Evolutionary conservation across 768 basidiomycete genomes (phyloP), one percentile per base, ranked within the genome.

Genomic region (Rhodocollybia butyracea): DNA sequence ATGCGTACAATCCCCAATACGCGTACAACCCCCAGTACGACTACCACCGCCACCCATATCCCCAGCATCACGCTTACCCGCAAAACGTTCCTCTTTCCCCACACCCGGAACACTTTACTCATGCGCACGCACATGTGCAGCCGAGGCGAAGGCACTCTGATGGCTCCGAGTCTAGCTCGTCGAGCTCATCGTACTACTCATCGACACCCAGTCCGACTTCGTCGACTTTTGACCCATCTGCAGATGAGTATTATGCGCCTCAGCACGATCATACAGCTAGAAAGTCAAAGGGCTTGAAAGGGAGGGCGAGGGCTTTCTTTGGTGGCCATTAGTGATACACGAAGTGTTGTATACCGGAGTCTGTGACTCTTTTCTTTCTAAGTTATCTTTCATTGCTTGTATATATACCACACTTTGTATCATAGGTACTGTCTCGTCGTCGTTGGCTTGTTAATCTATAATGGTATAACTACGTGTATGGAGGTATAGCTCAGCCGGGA

Each of bases 251-350:
- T n/a, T n/a, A n/a, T n/a, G n/a, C n/a, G n/a, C n/a, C n/a, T n/a
- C n/a, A n/a, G n/a, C n/a, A n/a, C 10, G 11, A 13, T 17, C n/a
- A 4, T 24, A 27, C 43, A 17, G 48, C 22, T 22, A 50, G 26
- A 13, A 34, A 22, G 13, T 5, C 45, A 46, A 46, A 30, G 45
- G 45, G 45, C 19, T 26, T 50, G 31, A 50, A 38, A 21, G 47
- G 40, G 17, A 29, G 51, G 29, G 51, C 51, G 5, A 53, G n/a
- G 51, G 51, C 51, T 19, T 42, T 53, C 8, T 53, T 53, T 24
- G 26, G 38, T 42, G 41, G 51, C 31, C 51, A 43, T 39, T 53
- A n/a, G n/a, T 15, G 24, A 46, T 27, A 27, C 17, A 46, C 5
- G 19, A 13, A 13, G 10, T 22, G 24, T 17, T 22, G 19, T 45